phyloP scores from a whole-genome alignment of 2,329 filamentous ascomycete genomes.

The Fusarium coicis region DNA sequence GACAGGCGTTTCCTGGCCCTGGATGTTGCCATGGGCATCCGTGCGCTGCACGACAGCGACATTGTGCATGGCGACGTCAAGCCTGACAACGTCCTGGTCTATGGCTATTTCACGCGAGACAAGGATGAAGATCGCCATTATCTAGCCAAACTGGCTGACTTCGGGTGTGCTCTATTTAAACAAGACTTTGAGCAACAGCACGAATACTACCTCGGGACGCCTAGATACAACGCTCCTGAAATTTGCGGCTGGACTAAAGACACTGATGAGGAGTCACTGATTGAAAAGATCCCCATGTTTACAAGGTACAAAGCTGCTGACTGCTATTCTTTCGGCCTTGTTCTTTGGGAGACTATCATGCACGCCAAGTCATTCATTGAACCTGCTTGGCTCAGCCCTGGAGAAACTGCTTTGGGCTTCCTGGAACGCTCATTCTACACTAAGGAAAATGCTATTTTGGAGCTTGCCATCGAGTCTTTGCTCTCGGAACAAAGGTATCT shows the following conservation, averaged over 20 bases:
- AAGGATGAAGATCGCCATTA: conserved; percentile 7
- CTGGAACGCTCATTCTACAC: not conserved
- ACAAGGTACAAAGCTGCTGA: not conserved
- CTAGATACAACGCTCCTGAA: conserved; percentile 17
- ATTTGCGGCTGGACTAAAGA: not conserved
- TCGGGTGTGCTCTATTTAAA: conserved; percentile 5
- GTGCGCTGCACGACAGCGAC: conserved; percentile 10
- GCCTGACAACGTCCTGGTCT: conserved; percentile 10
- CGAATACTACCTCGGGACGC: conserved; percentile 2
- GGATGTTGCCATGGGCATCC: conserved; percentile 18
- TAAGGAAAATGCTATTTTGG: not conserved
- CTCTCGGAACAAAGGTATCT: not conserved
- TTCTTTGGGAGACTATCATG: conserved; percentile 10
- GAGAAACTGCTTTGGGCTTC: not conserved
- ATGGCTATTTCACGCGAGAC: not conserved
- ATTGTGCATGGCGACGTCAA: conserved; percentile 19
- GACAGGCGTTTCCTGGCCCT: conserved; percentile 5
- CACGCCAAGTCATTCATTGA: not conserved
- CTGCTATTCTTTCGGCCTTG: conserved; percentile 6
- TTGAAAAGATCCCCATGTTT: not conserved
- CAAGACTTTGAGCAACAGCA: not conserved
- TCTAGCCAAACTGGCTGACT: conserved; percentile 10
- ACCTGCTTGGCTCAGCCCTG: not conserved
- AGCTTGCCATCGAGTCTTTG: not conserved
- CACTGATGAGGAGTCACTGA: not conserved